Base-by-base conservation (phyloP, 257 asterid genomes). In the Jasminum sambac region DNA sequence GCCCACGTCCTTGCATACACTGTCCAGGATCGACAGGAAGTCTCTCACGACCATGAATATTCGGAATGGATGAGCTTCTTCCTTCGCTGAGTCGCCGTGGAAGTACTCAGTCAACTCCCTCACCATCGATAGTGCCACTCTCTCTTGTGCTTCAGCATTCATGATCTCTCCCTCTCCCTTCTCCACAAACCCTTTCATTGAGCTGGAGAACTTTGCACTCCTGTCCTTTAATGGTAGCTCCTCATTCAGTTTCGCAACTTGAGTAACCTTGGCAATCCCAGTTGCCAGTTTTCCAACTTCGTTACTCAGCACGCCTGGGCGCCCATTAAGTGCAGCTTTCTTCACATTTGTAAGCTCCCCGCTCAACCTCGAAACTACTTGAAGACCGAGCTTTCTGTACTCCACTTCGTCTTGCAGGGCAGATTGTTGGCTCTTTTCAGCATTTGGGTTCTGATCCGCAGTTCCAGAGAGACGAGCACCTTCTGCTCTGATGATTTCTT, bases 61-160 rank as follows among this genome's bases (percentile, higher is more conserved):
- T 57, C 90, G 77, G 19, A 89, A 71, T 0, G 86, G 89, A 46
- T 61, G 93, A 78, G 98, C 88, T 75, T 87, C 97, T 77, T 87
- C 96, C 80, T 74, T 89, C n/a, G n/a, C n/a, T n/a, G n/a, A n/a
- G n/a, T n/a, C n/a, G 2, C 98, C 98, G 68, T 89, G 91, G 84
- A 91, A 89, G 76, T 84, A 89, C 67, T 84, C 95, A 0, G 94
- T 87, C 63, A 91, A 73, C 26, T 88, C 88, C 74, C 83, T 89
- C 7, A 87, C 96, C 91, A 86, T 88, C 11, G 90, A 91, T 25
- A 91, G 76, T 11, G 96, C 87, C 39, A 83, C 71, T 5, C 92
- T 80, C 70, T 89, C 96, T 59, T 83, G 80, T 10, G 88, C 84
- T 84, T 86, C 89, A 46, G 88, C 58, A 11, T 78, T 79, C 21